phyloP scores from a whole-genome alignment of 225 moss, liverwort and hornwort species.

The Rhytidiadelphus loreus region DNA sequence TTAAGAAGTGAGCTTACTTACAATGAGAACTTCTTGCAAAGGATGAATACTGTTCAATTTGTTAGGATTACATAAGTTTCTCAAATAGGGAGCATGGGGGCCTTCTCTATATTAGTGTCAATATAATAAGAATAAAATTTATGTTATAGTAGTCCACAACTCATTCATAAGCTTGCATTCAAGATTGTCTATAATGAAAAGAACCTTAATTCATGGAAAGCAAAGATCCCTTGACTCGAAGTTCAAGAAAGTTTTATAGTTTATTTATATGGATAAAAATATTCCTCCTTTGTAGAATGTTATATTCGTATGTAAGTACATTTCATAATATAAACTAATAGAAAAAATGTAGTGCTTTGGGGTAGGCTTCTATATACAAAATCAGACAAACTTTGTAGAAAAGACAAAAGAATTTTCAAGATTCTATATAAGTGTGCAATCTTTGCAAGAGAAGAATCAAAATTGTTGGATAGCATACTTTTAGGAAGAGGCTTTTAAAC shows the following conservation, averaged over 20 bases:
- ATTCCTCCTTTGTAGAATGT: rapidly evolving
- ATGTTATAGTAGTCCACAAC: neutral
- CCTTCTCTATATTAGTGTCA: neutral
- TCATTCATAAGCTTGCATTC: neutral
- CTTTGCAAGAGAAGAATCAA: rapidly evolving
- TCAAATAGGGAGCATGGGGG: rapidly evolving
- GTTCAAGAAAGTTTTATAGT: neutral
- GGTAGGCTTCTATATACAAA: rapidly evolving
- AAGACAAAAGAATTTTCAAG: rapidly evolving
- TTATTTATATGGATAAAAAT: neutral
- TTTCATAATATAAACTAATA: neutral
- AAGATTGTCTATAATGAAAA: neutral
- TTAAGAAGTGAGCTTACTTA: neutral
- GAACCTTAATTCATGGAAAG: neutral
- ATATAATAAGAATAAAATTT: neutral
- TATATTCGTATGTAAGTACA: too few relatives aligned
- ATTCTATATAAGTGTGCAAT: neutral
- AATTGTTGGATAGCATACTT: neutral
- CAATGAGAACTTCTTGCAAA: neutral
- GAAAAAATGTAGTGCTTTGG: neutral
- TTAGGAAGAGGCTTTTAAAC: neutral
- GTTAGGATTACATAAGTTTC: neutral
- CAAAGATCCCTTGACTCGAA: neutral
- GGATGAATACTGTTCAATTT: neutral
- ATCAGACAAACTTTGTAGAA: rapidly evolving